These are phyloP conservation scores for Suhomyces ambrosiae DNA, from an alignment of 1,139 yeast species.

Conservation along the genomic window DNA sequence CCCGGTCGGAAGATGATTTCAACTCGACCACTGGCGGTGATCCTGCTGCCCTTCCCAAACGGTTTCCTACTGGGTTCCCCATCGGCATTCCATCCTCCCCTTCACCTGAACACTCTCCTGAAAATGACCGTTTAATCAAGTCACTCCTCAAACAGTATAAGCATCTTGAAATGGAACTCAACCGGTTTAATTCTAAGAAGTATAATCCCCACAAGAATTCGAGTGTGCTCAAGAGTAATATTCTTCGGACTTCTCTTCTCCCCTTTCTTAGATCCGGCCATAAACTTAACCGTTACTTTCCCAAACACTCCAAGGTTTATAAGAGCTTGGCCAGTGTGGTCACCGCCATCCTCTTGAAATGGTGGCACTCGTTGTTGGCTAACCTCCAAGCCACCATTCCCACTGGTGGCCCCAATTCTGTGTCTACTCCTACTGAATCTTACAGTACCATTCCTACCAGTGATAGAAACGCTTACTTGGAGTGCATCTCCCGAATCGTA, in stretches of 20 bases:
- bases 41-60: neutral
- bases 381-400: conserved; percentile 23
- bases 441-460: conserved; percentile 23
- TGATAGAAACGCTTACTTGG: conserved; percentile 73
- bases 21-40: conserved; percentile 1
- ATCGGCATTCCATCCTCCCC: too few relatives aligned
- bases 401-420: conserved; percentile 2
- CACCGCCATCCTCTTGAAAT: conserved; percentile 48
- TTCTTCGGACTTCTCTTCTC: conserved; percentile 64
- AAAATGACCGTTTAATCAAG: conserved; percentile 32
- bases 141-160: conserved; percentile 41
- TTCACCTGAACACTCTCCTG: conserved; percentile 10
- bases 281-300: conserved; percentile 28
- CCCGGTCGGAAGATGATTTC: neutral
- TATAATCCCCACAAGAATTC: conserved; percentile 35
- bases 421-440: conserved; percentile 3
- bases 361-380: conserved; percentile 68
- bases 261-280: conserved; percentile 56
- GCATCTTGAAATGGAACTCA: conserved; percentile 45
- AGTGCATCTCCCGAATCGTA: conserved; percentile 68
- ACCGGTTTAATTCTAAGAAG: conserved; percentile 46
- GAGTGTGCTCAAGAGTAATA: conserved; percentile 63
- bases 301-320: conserved; percentile 29
- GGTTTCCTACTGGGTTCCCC: too few relatives aligned
- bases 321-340: conserved; percentile 39